phyloP scores from a whole-genome alignment of 345 rosid genomes.

The Odontarrhena argentea region DNA sequence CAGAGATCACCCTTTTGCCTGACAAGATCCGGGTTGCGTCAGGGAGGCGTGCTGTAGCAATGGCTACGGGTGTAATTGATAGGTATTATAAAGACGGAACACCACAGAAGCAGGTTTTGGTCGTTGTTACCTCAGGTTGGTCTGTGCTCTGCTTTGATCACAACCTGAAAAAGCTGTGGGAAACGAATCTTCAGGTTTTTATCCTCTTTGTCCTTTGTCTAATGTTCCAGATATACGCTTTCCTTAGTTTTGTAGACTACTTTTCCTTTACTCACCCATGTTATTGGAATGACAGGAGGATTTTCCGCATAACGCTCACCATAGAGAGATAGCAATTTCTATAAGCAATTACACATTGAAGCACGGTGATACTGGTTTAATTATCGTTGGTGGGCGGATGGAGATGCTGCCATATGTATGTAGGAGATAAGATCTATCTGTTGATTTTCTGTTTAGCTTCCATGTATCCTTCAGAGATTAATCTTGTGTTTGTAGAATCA shows the following conservation, averaged over 20 bases:
- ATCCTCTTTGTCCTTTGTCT: slow-evolving; percentile 3
- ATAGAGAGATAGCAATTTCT: slow-evolving; percentile 76
- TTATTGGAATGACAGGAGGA: slow-evolving; percentile 60
- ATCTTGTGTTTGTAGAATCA: slow-evolving; percentile 51
- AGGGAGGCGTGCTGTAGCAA: slow-evolving; percentile 89
- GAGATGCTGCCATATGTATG: slow-evolving; percentile 91
- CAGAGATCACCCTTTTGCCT: slow-evolving; percentile 68
- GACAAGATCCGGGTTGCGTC: slow-evolving; percentile 82
- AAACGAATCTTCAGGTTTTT: slow-evolving; percentile 79
- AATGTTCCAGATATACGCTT: background rate
- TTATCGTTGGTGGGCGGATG: slow-evolving; percentile 96
- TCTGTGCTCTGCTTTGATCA: slow-evolving; percentile 97
- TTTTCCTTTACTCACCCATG: slow-evolving; percentile 11
- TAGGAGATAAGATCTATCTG: slow-evolving; percentile 4
- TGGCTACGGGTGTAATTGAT: slow-evolving; percentile 92
- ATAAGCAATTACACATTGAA: slow-evolving; percentile 84
- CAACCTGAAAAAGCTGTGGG: slow-evolving; percentile 94
- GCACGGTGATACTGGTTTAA: slow-evolving; percentile 85
- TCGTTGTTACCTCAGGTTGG: slow-evolving; percentile 97
- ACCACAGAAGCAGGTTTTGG: slow-evolving; percentile 91
- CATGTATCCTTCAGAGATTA: slow-evolving; percentile 8
- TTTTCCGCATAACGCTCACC: slow-evolving; percentile 92
- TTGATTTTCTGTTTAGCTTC: slow-evolving; percentile 7
- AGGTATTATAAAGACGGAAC: slow-evolving; percentile 62
- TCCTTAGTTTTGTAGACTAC: background rate